Evolutionary conservation across 2,329 filamentous ascomycete genomes (phyloP), one percentile per base, ranked within the genome.

Genomic region (Fusarium sp.): DNA sequence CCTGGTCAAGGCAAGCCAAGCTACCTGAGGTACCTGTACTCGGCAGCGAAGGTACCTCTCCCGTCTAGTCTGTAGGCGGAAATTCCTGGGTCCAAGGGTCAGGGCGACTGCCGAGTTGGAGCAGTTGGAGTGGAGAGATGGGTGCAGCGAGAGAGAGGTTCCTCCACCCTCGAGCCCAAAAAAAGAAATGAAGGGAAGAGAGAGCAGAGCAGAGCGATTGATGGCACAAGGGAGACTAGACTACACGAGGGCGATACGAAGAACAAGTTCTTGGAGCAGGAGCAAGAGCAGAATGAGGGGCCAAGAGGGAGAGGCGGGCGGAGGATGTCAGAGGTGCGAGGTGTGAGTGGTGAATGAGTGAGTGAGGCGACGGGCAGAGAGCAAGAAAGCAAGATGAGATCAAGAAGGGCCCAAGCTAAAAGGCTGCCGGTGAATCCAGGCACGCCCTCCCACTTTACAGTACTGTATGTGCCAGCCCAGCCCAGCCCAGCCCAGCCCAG

Each of bases 61-160:
- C 65, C 53, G 37, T 36, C 60, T 50, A 66, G 56, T 58, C 43
- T 60, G 51, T 41, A 70, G 70, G 71, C 70, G 62, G 67, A 68
- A 66, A 62, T 70, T 70, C 65, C 61, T 70, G 68, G 65, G 65
- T 51, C 71, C 70, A 62, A 73, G 70, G 70, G 72, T 51, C 71
- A 75, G 66, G 73, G 72, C 70, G 72, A 74, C 68, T 74, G 70
- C 72, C 72, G 72, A 73, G 72, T 71, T 72, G 65, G 65, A 65
- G 70, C 68, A 67, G 61, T 67, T 53, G 54, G 53, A 57, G 62
- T 61, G 70, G 64, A 58, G 66, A 50, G 47, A 16, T 47, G 51
- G 46, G 43, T 41, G 55, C 39, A 30, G 39, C 46, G 43, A 27
- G 50, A 37, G 47, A 36, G 58, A 58, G 66, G 60, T 34, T 60